These are phyloP conservation scores for Fonsecaea pedrosoi DNA, from an alignment of 2,329 filamentous ascomycete genomes.

Conservation along the genomic window DNA sequence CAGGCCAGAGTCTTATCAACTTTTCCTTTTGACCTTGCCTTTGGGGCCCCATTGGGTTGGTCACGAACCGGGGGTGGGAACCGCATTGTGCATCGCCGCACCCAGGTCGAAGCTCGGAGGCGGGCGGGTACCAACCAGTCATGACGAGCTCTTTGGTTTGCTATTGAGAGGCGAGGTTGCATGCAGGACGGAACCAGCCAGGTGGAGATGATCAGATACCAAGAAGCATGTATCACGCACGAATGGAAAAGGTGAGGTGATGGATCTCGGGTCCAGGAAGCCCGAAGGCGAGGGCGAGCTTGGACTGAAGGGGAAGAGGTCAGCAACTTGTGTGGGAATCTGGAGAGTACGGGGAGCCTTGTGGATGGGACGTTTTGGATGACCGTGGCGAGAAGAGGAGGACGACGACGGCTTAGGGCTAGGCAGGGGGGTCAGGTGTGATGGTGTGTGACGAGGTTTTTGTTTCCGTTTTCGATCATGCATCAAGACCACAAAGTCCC, in stretches of 20 bases:
- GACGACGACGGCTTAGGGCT: background rate
- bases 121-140: conserved; percentile 27
- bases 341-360: conserved; percentile 21
- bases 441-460: no score
- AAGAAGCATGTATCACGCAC: conserved; percentile 23
- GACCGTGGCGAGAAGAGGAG: conserved; percentile 11
- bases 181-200: conserved; percentile 25
- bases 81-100: conserved; percentile 14
- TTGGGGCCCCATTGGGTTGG: conserved; percentile 5
- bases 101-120: conserved; percentile 21
- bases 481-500: no score
- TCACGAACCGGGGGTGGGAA: background rate
- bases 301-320: background rate
- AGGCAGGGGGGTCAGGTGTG: background rate
- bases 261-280: conserved; percentile 24
- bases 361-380: conserved; percentile 7
- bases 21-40: background rate
- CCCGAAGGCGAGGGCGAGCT: conserved; percentile 13
- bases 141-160: conserved; percentile 10
- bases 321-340: conserved; percentile 9
- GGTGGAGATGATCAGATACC: conserved; percentile 17
- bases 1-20: conserved; percentile 23
- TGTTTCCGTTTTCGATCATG: no score
- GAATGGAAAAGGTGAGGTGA: conserved; percentile 19
- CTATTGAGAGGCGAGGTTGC: conserved; percentile 18